phyloP scores from a whole-genome alignment of 768 basidiomycete genomes.

The Termitomyces sp. region DNA sequence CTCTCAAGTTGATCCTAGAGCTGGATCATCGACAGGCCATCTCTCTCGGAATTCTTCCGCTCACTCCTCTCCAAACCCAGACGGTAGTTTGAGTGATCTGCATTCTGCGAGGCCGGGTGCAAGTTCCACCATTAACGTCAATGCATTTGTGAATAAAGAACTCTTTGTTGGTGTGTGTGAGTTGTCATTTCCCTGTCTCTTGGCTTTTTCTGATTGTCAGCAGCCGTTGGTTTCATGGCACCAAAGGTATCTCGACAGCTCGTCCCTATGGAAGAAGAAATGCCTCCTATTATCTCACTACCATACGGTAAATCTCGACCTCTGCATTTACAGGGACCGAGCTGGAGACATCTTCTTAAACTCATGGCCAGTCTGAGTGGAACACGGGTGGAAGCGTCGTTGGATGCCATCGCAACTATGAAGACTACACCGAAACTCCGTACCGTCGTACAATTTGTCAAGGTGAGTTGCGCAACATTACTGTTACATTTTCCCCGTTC shows the following conservation, averaged over 20 bases:
- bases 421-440: slow-evolving; percentile 58
- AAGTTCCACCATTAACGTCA: slow-evolving; percentile 24
- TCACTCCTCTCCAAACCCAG: background rate
- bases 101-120: background rate
- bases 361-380: slow-evolving; percentile 69
- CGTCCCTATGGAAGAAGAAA: slow-evolving; percentile 41
- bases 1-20: background rate
- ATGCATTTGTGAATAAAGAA: slow-evolving; percentile 53
- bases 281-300: slow-evolving; percentile 72
- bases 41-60: slow-evolving; percentile 5
- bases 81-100: background rate
- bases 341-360: slow-evolving; percentile 69
- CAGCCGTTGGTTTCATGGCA: slow-evolving; percentile 64
- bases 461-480: slow-evolving; percentile 35
- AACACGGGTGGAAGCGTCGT: slow-evolving; percentile 63
- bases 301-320: slow-evolving; percentile 64
- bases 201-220: background rate
- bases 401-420: slow-evolving; percentile 56
- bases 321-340: slow-evolving; percentile 67
- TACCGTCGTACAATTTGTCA: slow-evolving; percentile 74
- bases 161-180: slow-evolving; percentile 57
- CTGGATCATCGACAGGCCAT: background rate
- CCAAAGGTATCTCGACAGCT: slow-evolving; percentile 47
- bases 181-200: slow-evolving; percentile 23
- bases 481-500: background rate